Evolutionary conservation across 2,329 filamentous ascomycete genomes (phyloP).

Genomic region (Aspergillus transmontanensis): DNA sequence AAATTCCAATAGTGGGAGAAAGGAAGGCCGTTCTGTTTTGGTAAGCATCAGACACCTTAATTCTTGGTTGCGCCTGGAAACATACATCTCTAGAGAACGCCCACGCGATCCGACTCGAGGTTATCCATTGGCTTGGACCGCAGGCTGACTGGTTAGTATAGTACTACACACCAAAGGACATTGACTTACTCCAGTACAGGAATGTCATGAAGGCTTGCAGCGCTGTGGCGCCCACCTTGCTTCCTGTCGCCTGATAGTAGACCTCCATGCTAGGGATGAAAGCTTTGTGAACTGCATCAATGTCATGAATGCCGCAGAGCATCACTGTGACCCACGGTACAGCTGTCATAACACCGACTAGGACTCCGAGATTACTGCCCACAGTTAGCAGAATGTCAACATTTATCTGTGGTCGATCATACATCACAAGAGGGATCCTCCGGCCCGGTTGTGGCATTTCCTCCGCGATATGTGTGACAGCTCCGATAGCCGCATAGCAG

Average conservation of each 20-base stretch:
- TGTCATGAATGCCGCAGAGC: slow-evolving; percentile 2
- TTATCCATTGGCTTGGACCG: slow-evolving; percentile 9
- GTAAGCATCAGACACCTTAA: slow-evolving; percentile 35
- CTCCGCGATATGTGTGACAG: slow-evolving; percentile 28
- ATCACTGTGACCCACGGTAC: slow-evolving; percentile 5
- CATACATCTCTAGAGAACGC: slow-evolving; percentile 12
- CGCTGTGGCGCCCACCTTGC: slow-evolving; percentile 1
- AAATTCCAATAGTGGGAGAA: slow-evolving; percentile 21
- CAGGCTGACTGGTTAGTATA: slow-evolving; percentile 1
- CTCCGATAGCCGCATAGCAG: slow-evolving; percentile 27
- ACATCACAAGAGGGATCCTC: slow-evolving; percentile 7
- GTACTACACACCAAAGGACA: not conserved
- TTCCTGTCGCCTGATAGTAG: slow-evolving; percentile 7
- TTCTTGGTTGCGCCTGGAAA: slow-evolving; percentile 22
- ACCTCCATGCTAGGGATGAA: slow-evolving; percentile 6
- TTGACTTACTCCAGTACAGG: slow-evolving; percentile 10
- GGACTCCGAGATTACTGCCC: slow-evolving; percentile 12
- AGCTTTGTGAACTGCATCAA: not conserved
- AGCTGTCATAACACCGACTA: slow-evolving; percentile 4
- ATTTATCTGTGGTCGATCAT: not conserved
- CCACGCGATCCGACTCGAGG: slow-evolving; percentile 9
- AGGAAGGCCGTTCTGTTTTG: slow-evolving; percentile 18
- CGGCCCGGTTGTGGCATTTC: slow-evolving; percentile 8
- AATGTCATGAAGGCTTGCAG: slow-evolving; percentile 4
- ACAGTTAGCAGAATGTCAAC: slow-evolving; percentile 8